A percentile compares a stretch with the other conserved stretches of the same genome.
Conservation (phyloP, 2,329 filamentous ascomycete genomes). For the Penicillium sp. region DNA sequence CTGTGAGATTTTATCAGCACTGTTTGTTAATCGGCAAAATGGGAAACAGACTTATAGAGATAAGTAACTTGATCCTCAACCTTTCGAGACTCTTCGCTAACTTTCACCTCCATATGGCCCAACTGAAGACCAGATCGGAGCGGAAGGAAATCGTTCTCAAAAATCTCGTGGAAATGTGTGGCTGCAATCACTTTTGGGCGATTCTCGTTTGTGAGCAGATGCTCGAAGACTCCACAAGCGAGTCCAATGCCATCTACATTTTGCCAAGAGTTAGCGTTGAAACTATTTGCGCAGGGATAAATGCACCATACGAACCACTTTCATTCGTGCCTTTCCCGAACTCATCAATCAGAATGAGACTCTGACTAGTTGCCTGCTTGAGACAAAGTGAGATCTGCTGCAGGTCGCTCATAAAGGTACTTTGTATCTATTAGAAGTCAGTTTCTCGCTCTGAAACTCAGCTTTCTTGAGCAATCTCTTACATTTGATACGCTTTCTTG, state of each 20-base stretch:
- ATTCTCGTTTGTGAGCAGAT: slow-evolving; percentile 47
- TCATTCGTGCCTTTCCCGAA: slow-evolving; percentile 69
- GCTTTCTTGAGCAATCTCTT: slow-evolving; percentile 1
- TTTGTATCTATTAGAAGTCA: slow-evolving; percentile 44
- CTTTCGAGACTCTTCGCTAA: slow-evolving; percentile 40
- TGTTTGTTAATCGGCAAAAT: background rate
- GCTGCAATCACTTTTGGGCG: slow-evolving; percentile 56
- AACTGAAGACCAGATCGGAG: slow-evolving; percentile 44
- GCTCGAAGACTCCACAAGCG: slow-evolving; percentile 55
- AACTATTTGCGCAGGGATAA: background rate
- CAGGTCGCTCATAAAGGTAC: slow-evolving; percentile 73
- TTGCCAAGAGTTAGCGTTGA: background rate
- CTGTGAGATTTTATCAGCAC: slow-evolving; percentile 22
- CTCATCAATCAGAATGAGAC: slow-evolving; percentile 85
- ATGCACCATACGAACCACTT: slow-evolving; percentile 34
- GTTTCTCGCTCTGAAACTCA: background rate
- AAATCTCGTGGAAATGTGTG: slow-evolving; percentile 57
- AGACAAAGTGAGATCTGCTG: slow-evolving; percentile 77
- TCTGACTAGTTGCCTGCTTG: slow-evolving; percentile 66
- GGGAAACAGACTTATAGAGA: slow-evolving; percentile 57
- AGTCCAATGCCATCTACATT: slow-evolving; percentile 56
- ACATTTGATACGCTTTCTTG: slow-evolving; percentile 59
- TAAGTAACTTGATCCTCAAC: slow-evolving; percentile 52
- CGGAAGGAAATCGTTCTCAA: slow-evolving; percentile 50
- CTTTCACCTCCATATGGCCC: slow-evolving; percentile 53